These are phyloP conservation scores for Brassica nigra DNA, from an alignment of 345 rosid genomes.

Conservation along the genomic window DNA sequence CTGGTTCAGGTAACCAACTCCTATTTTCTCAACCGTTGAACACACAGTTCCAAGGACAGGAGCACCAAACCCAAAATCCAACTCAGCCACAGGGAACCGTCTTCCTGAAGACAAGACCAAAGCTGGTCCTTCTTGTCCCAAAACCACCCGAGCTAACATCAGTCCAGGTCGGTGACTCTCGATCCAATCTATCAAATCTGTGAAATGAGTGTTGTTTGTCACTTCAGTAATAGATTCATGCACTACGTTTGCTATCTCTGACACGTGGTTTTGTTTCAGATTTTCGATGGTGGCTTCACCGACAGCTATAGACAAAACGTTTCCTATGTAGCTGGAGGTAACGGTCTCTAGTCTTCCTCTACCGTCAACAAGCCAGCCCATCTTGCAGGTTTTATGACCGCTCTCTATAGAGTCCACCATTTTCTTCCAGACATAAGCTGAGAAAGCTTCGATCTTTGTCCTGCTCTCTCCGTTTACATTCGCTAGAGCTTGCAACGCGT, in stretches of 20 bases:
- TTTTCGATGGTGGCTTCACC: constrained; percentile 60
- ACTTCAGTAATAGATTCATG: constrained; percentile 62
- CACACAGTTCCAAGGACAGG: constrained; percentile 66
- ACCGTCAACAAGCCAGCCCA: constrained; percentile 94
- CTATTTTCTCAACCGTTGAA: constrained; percentile 63
- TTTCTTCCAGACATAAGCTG: constrained; percentile 79
- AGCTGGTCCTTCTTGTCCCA: constrained; percentile 77
- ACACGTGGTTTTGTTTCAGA: constrained; percentile 51
- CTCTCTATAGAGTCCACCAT: constrained; percentile 56
- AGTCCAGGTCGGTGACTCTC: constrained; percentile 84
- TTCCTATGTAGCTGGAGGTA: constrained; percentile 71
- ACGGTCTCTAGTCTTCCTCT: constrained; percentile 48
- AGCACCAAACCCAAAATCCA: constrained; percentile 78
- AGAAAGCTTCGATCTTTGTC: constrained; percentile 85
- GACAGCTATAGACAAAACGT: constrained; percentile 67
- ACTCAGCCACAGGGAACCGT: constrained; percentile 66
- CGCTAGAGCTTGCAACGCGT: constrained; percentile 58
- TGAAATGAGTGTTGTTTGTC: constrained; percentile 63
- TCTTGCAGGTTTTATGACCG: constrained; percentile 59
- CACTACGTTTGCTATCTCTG: constrained; percentile 59
- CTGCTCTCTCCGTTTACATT: constrained; percentile 47
- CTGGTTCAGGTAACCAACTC: constrained; percentile 78
- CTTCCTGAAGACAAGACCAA: constrained; percentile 75
- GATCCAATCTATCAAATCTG: constrained; percentile 82
- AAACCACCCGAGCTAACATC: constrained; percentile 64